Evolutionary conservation across 139 green algal genomes (phyloP).

Genomic region (Volvox africanus): DNA sequence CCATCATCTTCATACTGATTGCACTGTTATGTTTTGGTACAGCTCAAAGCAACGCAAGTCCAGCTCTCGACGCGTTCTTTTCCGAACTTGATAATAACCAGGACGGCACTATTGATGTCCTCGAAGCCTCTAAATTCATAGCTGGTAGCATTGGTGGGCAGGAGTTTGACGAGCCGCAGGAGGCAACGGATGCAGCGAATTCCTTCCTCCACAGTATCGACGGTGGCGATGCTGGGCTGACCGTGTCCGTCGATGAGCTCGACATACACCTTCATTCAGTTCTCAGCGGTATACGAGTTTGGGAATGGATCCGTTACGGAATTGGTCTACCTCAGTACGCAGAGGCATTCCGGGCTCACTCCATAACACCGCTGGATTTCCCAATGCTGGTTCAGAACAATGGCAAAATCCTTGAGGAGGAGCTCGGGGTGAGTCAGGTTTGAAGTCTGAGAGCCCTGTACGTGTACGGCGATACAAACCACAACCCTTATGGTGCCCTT

Average conservation of each 20-base stretch:
- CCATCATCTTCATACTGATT: too few relatives aligned
- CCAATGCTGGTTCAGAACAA: conserved; percentile 68
- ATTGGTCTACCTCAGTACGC: conserved; percentile 68
- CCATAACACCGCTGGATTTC: conserved; percentile 72
- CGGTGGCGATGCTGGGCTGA: conserved; percentile 47
- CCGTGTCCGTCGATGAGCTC: conserved; percentile 59
- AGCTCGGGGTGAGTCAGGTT: conserved; percentile 53
- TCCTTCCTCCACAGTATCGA: conserved; percentile 59
- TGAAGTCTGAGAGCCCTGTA: too few relatives aligned
- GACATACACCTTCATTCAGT: conserved; percentile 60
- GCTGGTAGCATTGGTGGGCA: neutral
- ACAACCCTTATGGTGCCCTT: too few relatives aligned
- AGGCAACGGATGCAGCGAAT: conserved; percentile 46
- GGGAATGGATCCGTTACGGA: conserved; percentile 68
- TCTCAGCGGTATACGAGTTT: conserved; percentile 54
- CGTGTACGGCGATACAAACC: too few relatives aligned
- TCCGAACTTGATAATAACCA: conserved; percentile 47
- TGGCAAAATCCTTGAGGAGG: conserved; percentile 57
- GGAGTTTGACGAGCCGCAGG: conserved; percentile 55
- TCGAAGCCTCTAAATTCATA: conserved; percentile 9
- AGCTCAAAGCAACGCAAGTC: neutral
- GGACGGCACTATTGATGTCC: conserved; percentile 55
- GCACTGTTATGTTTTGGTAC: too few relatives aligned
- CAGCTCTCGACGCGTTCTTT: conserved; percentile 51
- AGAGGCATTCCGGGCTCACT: conserved; percentile 57